Conservation (phyloP, 2,329 filamentous ascomycete genomes). For the Aspergillus sp. region DNA sequence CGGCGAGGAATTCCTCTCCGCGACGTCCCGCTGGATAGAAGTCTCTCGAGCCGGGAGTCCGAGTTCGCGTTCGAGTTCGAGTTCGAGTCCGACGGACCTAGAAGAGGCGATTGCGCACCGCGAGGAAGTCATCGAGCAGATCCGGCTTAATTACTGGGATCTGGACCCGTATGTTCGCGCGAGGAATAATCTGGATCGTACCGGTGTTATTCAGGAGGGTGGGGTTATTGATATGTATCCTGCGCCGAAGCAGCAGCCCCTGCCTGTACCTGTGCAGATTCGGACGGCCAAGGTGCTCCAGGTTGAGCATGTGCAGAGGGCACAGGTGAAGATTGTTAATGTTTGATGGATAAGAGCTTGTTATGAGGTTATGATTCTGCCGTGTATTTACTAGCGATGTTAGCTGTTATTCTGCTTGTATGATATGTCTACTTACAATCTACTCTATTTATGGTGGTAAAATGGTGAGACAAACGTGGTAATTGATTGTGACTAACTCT, state of each 20-base stretch:
- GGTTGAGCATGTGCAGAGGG: conserved; percentile 14
- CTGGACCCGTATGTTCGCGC: conserved; percentile 84
- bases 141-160: conserved; percentile 80
- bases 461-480: too few species aligned
- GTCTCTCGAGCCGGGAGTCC: conserved; percentile 44
- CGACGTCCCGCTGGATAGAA: conserved; percentile 72
- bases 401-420: too few species aligned
- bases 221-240: conserved; percentile 64
- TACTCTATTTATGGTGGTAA: too few species aligned
- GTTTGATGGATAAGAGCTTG: neutral
- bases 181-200: conserved; percentile 75
- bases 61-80: too few species aligned
- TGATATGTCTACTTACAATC: neutral
- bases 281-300: conserved; percentile 15
- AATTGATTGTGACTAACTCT: too few species aligned
- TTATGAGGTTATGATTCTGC: neutral
- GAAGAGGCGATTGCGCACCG: conserved; percentile 56
- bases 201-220: conserved; percentile 58
- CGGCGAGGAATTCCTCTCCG: conserved; percentile 69
- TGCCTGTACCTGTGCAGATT: conserved; percentile 4
- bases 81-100: conserved; percentile 45
- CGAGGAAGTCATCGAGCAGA: conserved; percentile 58
- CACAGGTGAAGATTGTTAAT: conserved; percentile 15
- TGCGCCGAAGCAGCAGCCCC: neutral
- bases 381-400: neutral